A percentile compares a stretch with the other conserved stretches of the same genome.
phyloP scores from a whole-genome alignment of 306 rosid species.

The Medicago lupulina region DNA sequence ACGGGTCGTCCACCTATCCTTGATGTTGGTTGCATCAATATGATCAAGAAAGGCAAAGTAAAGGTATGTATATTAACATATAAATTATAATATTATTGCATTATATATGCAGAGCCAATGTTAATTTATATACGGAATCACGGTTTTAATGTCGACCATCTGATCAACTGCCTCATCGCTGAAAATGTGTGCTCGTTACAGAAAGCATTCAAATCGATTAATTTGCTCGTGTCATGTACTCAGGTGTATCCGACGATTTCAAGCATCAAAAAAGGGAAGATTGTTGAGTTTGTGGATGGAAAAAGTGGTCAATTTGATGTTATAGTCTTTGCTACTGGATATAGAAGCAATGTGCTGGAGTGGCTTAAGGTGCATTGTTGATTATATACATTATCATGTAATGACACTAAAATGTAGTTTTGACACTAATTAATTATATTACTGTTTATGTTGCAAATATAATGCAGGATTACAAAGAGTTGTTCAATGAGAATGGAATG shows the following conservation, averaged over 20 bases:
- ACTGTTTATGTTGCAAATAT: background rate
- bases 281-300: conserved; percentile 53
- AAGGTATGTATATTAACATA: conserved; percentile 47
- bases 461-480: conserved; percentile 51
- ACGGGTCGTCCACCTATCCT: conserved; percentile 57
- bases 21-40: conserved; percentile 62
- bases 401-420: background rate
- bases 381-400: background rate
- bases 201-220: too few species aligned
- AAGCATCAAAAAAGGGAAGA: conserved; percentile 34
- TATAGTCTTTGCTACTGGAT: conserved; percentile 76
- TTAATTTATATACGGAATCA: too few species aligned
- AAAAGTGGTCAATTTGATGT: conserved; percentile 44
- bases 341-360: conserved; percentile 54
- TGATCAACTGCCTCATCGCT: too few species aligned
- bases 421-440: background rate
- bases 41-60: conserved; percentile 50
- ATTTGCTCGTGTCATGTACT: background rate
- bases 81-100: too few species aligned
- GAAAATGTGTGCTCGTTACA: too few species aligned
- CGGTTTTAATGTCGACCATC: too few species aligned
- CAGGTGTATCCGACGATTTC: conserved; percentile 58
- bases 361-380: conserved; percentile 65
- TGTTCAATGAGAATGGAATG: conserved; percentile 66
- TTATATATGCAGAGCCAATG: too few species aligned